These are phyloP conservation scores for Fusarium armeniacum DNA, from an alignment of 2,329 filamentous ascomycete genomes.

Conservation along the genomic window DNA sequence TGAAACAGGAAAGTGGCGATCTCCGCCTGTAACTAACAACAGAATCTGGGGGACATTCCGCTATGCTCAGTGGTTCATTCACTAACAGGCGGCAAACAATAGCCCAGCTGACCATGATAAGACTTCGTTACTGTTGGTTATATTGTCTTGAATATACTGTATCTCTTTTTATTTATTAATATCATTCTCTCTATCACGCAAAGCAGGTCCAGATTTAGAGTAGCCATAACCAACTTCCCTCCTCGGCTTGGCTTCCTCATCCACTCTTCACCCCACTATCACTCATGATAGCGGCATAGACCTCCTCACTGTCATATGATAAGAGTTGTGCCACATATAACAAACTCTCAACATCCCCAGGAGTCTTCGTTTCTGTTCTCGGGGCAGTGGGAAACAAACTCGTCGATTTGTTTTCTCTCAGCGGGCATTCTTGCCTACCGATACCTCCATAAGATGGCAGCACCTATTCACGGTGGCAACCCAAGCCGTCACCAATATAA, in stretches of 20 bases:
- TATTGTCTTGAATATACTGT: neutral
- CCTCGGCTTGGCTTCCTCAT: conserved; percentile 35
- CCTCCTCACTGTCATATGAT: conserved; percentile 32
- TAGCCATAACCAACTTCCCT: conserved; percentile 20
- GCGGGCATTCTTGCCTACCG: neutral
- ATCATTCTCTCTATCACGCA: neutral
- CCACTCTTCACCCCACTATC: conserved; percentile 30
- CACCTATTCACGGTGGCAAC: conserved; percentile 9
- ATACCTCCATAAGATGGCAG: conserved; percentile 14
- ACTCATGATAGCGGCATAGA: conserved; percentile 30
- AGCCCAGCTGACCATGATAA: conserved; percentile 35
- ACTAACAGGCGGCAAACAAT: conserved; percentile 33
- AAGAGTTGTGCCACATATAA: conserved; percentile 28
- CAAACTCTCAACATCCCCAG: conserved; percentile 2
- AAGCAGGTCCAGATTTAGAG: neutral
- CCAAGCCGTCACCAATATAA: conserved; percentile 65
- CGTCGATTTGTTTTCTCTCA: neutral
- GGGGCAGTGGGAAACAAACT: neutral
- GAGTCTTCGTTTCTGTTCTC: neutral
- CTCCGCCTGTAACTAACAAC: conserved; percentile 47
- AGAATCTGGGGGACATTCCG: conserved; percentile 30
- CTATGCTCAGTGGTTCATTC: conserved; percentile 28
- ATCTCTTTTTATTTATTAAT: neutral
- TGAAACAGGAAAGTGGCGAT: conserved; percentile 53
- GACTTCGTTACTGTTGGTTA: neutral